Evolutionary conservation across 2,329 filamentous ascomycete species (phyloP).

Genomic region (Fulvia fulva): DNA sequence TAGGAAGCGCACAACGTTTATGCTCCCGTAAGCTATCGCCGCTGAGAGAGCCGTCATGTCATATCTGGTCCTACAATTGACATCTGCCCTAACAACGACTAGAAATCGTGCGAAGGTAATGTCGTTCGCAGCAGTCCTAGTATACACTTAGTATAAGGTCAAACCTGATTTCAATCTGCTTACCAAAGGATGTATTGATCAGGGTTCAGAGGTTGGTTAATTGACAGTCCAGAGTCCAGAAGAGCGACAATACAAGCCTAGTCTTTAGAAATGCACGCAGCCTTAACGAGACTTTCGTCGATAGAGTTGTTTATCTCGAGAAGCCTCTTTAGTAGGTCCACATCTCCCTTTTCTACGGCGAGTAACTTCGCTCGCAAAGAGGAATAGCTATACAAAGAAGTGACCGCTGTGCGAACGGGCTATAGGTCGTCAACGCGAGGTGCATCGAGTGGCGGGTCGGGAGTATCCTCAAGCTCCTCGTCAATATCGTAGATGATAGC

Average conservation of each 20-base stretch:
- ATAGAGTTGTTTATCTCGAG: not conserved
- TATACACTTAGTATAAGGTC: not conserved
- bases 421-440: not conserved
- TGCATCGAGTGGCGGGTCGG: not conserved
- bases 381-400: not conserved
- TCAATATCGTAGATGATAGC: not conserved
- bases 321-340: not conserved
- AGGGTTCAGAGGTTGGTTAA: not conserved
- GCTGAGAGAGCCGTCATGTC: not conserved
- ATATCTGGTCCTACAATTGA: not conserved
- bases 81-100: constrained; percentile 3
- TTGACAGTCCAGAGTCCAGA: not conserved
- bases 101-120: not conserved
- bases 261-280: not conserved
- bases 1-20: constrained; percentile 1
- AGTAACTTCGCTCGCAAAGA: not conserved
- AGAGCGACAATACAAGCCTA: not conserved
- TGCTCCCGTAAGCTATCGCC: not conserved
- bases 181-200: not conserved
- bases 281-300: not conserved
- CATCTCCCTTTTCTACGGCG: not conserved
- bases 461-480: not conserved
- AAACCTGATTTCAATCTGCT: not conserved
- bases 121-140: not conserved
- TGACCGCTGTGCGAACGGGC: not conserved